Evolutionary conservation across 495 filamentous ascomycete genomes (phyloP).

Genomic region (Talaromyces nanjingensis): DNA sequence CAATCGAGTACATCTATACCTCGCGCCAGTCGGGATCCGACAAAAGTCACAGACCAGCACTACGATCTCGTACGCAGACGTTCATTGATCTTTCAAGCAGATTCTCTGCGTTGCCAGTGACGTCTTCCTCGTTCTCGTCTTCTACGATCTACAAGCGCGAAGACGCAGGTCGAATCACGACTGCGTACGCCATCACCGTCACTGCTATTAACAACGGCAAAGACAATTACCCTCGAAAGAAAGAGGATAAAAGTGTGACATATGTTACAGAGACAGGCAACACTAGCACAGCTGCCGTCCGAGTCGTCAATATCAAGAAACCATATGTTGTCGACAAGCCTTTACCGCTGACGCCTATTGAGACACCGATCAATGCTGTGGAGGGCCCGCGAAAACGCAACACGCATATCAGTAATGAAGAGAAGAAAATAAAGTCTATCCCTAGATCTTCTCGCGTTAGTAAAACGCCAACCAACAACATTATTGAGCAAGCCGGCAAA

Average conservation of each 20-base stretch:
- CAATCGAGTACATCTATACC: background rate
- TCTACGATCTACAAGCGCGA: background rate
- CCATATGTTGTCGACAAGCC: background rate
- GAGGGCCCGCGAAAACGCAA: background rate
- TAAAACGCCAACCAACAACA: background rate
- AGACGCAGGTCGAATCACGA: background rate
- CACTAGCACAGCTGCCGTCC: background rate
- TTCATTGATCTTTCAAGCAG: slow-evolving; percentile 3
- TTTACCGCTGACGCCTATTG: background rate
- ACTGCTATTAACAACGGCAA: slow-evolving; percentile 1
- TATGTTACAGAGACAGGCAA: background rate
- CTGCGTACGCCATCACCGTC: background rate
- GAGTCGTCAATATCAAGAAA: slow-evolving; percentile 2
- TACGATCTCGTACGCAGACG: background rate
- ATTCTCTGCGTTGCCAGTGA: background rate
- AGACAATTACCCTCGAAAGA: background rate
- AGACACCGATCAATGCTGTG: background rate
- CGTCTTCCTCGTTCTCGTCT: slow-evolving; percentile 1
- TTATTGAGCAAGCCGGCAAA: background rate
- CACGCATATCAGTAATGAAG: background rate
- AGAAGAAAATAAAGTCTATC: background rate
- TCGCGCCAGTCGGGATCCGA: background rate
- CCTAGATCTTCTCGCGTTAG: background rate
- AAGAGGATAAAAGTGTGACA: too few species aligned
- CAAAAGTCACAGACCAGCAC: background rate